Evolutionary conservation across 495 filamentous ascomycete genomes (phyloP).

Genomic region (Neurospora cerealis): DNA sequence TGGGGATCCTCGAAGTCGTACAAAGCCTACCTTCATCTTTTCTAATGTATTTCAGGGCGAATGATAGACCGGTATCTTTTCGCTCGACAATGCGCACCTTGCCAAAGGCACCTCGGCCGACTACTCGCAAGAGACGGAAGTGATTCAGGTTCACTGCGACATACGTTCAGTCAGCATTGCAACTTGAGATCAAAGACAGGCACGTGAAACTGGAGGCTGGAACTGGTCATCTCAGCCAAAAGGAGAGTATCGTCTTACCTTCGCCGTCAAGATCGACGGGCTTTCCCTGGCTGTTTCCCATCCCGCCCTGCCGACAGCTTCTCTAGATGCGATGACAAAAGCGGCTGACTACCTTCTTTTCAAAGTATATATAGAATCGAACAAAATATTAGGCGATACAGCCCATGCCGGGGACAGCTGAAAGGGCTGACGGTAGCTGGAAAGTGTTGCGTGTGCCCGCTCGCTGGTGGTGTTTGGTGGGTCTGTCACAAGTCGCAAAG

Average conservation of each 20-base stretch:
- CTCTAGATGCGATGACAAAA: background rate
- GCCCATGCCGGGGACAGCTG: background rate
- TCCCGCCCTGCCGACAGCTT: constrained; percentile 23
- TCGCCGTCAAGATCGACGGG: constrained; percentile 86
- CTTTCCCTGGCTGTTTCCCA: constrained; percentile 95
- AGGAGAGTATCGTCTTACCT: constrained; percentile 46
- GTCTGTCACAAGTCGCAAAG: background rate
- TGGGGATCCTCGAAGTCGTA: background rate
- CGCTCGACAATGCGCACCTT: constrained; percentile 97
- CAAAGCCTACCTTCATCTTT: constrained; percentile 85
- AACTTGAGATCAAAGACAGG: background rate
- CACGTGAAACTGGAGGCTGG: background rate
- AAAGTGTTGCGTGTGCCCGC: background rate
- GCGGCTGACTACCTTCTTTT: background rate
- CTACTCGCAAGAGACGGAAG: constrained; percentile 88
- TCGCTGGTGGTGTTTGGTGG: background rate
- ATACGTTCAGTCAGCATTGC: background rate
- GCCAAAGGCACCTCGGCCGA: constrained; percentile 95
- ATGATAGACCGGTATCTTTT: constrained; percentile 84
- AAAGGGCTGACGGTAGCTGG: background rate
- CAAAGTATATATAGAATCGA: background rate
- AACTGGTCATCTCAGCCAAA: background rate
- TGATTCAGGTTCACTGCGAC: constrained; percentile 86
- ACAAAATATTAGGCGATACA: background rate
- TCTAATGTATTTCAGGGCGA: constrained; percentile 95